Evolutionary conservation across 345 rosid species (phyloP), one percentile per base, ranked within the genome.

Genomic region (Psidium guajava): DNA sequence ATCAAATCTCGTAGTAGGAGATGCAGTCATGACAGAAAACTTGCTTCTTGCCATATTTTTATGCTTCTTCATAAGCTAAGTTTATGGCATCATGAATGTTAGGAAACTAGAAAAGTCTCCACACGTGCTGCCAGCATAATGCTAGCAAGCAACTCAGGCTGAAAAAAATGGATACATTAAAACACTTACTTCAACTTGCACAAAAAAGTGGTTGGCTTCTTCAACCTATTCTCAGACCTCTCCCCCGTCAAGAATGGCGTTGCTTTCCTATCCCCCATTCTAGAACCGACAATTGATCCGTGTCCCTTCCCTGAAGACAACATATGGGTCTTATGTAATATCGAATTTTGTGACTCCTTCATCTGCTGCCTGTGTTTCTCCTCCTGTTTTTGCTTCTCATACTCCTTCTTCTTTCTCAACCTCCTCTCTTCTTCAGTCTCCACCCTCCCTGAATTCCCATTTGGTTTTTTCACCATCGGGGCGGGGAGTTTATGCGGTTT

Each of bases 201-300:
- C 91, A 96, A 88, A 87, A 97, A 97, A 10, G 99, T 97, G n/a
- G 99, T 97, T 28, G 99, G 99, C 88, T 97, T 97, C 91, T 97
- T 97, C 87, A 97, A 89, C 92, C 98, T 93, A 89, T 97, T 97
- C 90, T 96, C 98, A 85, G 87, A 88, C 89, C 98, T 94, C 90
- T 97, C 98, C 57, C 92, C 90, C 28, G 92, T 91, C 84, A 96
- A 84, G 69, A 97, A 85, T 4, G 95, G 98, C 28, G 98, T 85
- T 73, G 94, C 91, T 88, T 93, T 93, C 90, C 93, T 92, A 87
- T 97, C 98, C 84, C 95, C 98, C 91, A 94, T 89, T 75, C 98
- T 91, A 8, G 94, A 92, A 15, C 97, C 98, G 59, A 86, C 90
- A 59, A 94, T 88, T 20, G 98, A 96, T 55, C 97, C 94, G 83